Evolutionary conservation across 208 protist genomes (phyloP), one percentile per base, ranked within the genome.

Genomic region (Leishmania lainsoni): DNA sequence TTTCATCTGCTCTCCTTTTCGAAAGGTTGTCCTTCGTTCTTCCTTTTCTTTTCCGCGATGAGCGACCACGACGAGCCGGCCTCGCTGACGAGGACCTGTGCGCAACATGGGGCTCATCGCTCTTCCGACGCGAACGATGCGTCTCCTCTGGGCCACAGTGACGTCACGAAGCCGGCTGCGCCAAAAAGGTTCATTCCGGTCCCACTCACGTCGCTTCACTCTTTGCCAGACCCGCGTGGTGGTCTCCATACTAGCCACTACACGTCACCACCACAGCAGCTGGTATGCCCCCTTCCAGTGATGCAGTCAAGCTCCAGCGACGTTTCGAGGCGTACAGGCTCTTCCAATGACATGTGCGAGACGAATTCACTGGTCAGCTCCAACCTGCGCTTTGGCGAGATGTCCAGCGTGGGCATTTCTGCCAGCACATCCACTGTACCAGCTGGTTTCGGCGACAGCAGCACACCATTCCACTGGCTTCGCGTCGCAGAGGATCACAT

Each of bases 341-440:
- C 35, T 49, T 74, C 51, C 17, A 51, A 48, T 35, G 80, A 84
- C 22, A 75, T 54, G 42, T 74, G 29, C n/a, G 80, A 84, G 75
- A 22, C 80, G 29, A 45, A 26, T 22, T 80, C 75, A 16, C 58
- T 80, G 29, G 76, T 80, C 54, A 80, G 81, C 75, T 80, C 74
- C 58, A 45, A 72, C 69, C 49, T 49, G 52, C 74, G 69, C 42
- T 16, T 22, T 2, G 75, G n/a, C 12, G 81, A 80, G 68, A 76
- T 56, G 54, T 84, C 81, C 1, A 84, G 75, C 35, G 56, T 84
- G 16, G 74, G 81, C 42, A 80, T 79, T 16, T 84, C 81, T 10
- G 69, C 63, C n/a, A 75, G 61, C 73, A 78, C 61, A 1, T 12
- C 61, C 51, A 83, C 79, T 17, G 65, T 29, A 0, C 49, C 79